A percentile compares a stretch with the other conserved stretches of the same genome.
phyloP scores from a whole-genome alignment of 2,329 filamentous ascomycete species.

The Aureobasidium sp. region DNA sequence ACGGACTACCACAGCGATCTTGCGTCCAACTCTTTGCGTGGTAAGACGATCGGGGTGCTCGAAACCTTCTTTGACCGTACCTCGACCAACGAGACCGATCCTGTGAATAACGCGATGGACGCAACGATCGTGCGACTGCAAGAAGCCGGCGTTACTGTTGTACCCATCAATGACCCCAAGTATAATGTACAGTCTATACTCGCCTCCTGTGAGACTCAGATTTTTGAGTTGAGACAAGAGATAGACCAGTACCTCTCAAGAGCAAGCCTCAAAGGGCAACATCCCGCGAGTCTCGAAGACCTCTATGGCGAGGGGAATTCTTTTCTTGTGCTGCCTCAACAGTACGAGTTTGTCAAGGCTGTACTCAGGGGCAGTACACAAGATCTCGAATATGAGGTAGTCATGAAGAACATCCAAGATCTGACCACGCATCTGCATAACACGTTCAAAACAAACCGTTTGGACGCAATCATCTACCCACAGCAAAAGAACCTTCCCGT shows the following conservation, averaged over 20 bases:
- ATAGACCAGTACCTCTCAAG: constrained; percentile 51
- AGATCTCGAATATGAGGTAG: constrained; percentile 44
- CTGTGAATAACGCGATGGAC: constrained; percentile 50
- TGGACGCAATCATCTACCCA: constrained; percentile 58
- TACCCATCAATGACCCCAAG: constrained; percentile 42
- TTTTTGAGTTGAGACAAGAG: constrained; percentile 51
- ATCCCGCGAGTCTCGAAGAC: constrained; percentile 41
- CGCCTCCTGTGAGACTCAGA: constrained; percentile 51
- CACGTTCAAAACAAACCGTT: constrained; percentile 43
- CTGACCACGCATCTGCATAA: constrained; percentile 46
- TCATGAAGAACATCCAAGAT: constrained; percentile 44
- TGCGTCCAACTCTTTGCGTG: constrained; percentile 29
- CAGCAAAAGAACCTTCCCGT: constrained; percentile 59
- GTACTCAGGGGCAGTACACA: constrained; percentile 46
- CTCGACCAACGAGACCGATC: constrained; percentile 45
- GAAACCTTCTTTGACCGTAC: constrained; percentile 54
- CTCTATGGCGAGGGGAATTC: constrained; percentile 41
- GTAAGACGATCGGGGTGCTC: constrained; percentile 43
- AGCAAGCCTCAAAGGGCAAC: constrained; percentile 35
- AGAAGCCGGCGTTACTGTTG: constrained; percentile 42
- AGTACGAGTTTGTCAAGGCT: constrained; percentile 50
- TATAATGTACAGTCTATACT: constrained; percentile 49
- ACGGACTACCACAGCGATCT: constrained; percentile 44
- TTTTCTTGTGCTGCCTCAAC: constrained; percentile 54
- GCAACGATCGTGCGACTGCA: constrained; percentile 41